Evolutionary conservation across 2,329 filamentous ascomycete species (phyloP).

Genomic region (Mariannaea sp.): DNA sequence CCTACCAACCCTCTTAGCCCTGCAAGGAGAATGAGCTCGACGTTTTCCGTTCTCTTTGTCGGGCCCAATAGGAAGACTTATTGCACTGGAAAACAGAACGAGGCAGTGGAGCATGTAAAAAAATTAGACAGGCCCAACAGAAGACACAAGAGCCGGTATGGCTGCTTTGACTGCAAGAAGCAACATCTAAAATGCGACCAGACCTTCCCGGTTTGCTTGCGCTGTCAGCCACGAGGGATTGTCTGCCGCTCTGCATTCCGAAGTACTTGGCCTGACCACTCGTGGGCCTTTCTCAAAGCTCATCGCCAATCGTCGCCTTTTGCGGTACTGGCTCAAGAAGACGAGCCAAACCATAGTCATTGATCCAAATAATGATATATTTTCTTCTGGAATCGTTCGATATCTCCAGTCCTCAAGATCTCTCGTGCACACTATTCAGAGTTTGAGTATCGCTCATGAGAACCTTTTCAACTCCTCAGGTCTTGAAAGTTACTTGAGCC

Average conservation of each 20-base stretch:
- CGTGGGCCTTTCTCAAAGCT: background rate
- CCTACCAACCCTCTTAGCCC: too few species aligned
- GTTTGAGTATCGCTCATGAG: conserved; percentile 3
- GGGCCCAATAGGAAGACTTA: too few species aligned
- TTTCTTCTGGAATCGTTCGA: background rate
- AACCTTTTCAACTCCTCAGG: conserved; percentile 1
- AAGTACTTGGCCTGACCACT: background rate
- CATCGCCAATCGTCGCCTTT: background rate
- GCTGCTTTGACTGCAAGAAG: background rate
- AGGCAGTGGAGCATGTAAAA: too few species aligned
- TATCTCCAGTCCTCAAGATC: background rate
- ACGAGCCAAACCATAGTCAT: background rate
- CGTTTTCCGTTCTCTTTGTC: too few species aligned
- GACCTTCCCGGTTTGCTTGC: background rate
- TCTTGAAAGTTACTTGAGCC: background rate
- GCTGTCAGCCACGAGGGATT: background rate
- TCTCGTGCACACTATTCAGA: background rate
- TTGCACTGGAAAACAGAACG: too few species aligned
- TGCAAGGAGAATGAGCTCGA: too few species aligned
- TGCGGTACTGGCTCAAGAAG: background rate
- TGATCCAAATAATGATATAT: background rate
- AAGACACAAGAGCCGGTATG: background rate
- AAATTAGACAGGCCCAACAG: too few species aligned
- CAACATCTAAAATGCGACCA: background rate
- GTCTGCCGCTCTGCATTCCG: background rate